Evolutionary conservation across 352 stramenopile genomes (phyloP), one percentile per base, ranked within the genome.

Genomic region (Globisporangium paroecandrum): DNA sequence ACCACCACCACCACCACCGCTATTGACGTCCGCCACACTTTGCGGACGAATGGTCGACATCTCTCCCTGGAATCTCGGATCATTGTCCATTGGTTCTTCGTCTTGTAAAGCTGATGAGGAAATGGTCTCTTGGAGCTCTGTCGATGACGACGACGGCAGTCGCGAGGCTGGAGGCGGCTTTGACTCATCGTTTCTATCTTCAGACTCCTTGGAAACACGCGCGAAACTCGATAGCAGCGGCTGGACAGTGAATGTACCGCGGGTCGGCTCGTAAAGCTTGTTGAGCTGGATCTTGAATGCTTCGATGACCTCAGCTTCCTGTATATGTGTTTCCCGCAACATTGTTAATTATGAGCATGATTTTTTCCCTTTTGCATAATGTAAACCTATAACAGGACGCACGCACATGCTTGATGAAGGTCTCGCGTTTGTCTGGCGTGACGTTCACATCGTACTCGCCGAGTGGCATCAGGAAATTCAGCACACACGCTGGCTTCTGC

Each of bases 381-480:
- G 41, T n/a, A n/a, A 7, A 47, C 13, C 12, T 47, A n/a, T 5
- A n/a, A 20, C 4, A 47, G 7, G 15, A 18, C 41, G 20, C n/a
- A 64, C 74, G 43, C 74, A 91, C 83, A 67, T 91, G 67, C 51
- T 84, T 87, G 24, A 92, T n/a, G 57, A 98, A 91, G 1, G 98
- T 96, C 70, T 99, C 87, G 25, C 97, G 83, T 70, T 99, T 99
- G 83, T 99, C 97, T 1, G 97, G 97, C 25, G 94, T 97, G 24
- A 99, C 75, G 77, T 99, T 99, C 38, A 99, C 89, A 69, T 99
- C 97, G 69, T 97, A 98, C 24, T 89, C 81, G 29, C 86, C 72
- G 12, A 90, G 79, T 10, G 94, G 94, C 6, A 99, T 66, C 22
- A 78, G 76, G 22, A 99, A 91, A 72, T 96, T 85, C 15, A 99